Evolutionary conservation across 2,329 filamentous ascomycete species (phyloP).

Genomic region (Penicillium hesseltinei): DNA sequence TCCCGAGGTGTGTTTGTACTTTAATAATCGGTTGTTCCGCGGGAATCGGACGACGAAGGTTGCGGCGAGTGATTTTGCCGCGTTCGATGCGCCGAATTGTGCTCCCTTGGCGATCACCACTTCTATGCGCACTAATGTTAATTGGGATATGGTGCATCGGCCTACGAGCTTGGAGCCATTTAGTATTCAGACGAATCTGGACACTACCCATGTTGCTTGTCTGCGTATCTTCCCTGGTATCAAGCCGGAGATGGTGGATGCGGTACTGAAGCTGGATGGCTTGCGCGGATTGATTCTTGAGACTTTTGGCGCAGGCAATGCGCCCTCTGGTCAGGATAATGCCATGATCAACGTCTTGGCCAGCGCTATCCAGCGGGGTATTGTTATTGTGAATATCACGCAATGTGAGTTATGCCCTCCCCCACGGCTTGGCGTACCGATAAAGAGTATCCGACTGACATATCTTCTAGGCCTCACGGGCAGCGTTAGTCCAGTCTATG

Average conservation of each 20-base stretch:
- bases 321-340: conserved; percentile 77
- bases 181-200: conserved; percentile 68
- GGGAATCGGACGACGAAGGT: conserved; percentile 88
- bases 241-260: conserved; percentile 88
- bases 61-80: conserved; percentile 79
- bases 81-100: conserved; percentile 85
- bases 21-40: conserved; percentile 85
- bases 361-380: conserved; percentile 73
- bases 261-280: conserved; percentile 72
- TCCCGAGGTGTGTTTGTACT: conserved; percentile 89
- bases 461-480: conserved; percentile 53
- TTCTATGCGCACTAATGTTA: conserved; percentile 74
- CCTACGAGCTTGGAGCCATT: conserved; percentile 74
- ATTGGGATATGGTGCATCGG: conserved; percentile 74
- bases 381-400: conserved; percentile 86
- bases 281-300: conserved; percentile 81
- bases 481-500: conserved; percentile 75
- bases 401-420: conserved; percentile 64
- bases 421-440: conserved; percentile 29
- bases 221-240: conserved; percentile 90
- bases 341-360: conserved; percentile 74
- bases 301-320: conserved; percentile 91
- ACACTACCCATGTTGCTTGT: conserved; percentile 86
- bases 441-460: conserved; percentile 36
- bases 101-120: conserved; percentile 78